phyloP scores from a whole-genome alignment of 2,329 filamentous ascomycete species.

The Phaeoacremonium minimum region DNA sequence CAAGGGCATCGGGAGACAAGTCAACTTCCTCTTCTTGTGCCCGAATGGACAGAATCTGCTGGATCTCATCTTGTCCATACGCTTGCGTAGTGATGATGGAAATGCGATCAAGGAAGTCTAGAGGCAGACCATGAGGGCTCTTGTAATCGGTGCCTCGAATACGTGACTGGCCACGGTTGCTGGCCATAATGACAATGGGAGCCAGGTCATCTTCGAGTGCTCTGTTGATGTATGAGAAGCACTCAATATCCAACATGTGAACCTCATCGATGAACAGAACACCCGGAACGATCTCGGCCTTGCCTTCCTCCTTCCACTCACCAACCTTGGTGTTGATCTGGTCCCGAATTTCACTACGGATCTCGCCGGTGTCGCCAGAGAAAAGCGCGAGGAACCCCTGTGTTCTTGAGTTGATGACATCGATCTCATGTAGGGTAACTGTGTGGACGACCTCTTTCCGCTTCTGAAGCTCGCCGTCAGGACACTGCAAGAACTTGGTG shows the following conservation, averaged over 20 bases:
- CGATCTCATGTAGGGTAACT: conserved; percentile 94
- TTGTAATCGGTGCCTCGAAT: conserved; percentile 93
- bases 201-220: conserved; percentile 92
- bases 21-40: conserved; percentile 97
- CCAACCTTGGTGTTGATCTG: conserved; percentile 99
- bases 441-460: conserved; percentile 97
- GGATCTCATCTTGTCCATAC: conserved; percentile 80
- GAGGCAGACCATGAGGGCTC: conserved; percentile 86
- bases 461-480: conserved; percentile 95
- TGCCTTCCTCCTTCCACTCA: conserved; percentile 99
- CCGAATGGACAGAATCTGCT: conserved; percentile 86
- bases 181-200: conserved; percentile 98
- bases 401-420: conserved; percentile 98
- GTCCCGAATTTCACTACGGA: conserved; percentile 92
- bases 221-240: conserved; percentile 97
- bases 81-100: conserved; percentile 92
- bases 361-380: conserved; percentile 96
- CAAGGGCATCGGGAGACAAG: conserved; percentile 81
- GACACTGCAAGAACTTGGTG: conserved; percentile 96
- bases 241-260: conserved; percentile 99
- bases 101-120: conserved; percentile 93
- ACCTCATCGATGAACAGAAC: conserved; percentile 99
- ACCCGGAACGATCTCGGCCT: conserved; percentile 94
- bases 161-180: conserved; percentile 85
- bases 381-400: conserved; percentile 97